These are phyloP conservation scores for Torulaspora indica DNA, from an alignment of 805 yeast species.

Conservation along the genomic window DNA sequence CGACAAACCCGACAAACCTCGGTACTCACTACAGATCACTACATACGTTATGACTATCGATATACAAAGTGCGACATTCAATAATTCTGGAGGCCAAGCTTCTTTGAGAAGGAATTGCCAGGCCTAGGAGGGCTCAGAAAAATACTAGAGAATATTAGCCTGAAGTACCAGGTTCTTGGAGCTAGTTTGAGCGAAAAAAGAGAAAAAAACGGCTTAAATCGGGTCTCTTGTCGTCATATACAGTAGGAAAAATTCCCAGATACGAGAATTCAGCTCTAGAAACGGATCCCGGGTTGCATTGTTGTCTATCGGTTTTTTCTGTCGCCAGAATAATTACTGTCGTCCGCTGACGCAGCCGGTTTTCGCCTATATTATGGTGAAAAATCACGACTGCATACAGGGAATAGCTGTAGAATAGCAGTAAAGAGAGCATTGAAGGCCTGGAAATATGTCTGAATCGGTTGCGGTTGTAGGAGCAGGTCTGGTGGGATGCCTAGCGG, in stretches of 20 bases:
- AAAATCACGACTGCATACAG: not conserved
- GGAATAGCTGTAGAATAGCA: not conserved
- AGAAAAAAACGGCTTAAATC: no score
- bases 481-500: slow-evolving; percentile 79
- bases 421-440: not conserved
- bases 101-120: no score
- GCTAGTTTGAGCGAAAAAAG: no score
- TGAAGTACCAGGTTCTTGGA: no score
- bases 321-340: not conserved
- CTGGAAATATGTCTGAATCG: slow-evolving; percentile 16
- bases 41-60: not conserved
- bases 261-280: no score
- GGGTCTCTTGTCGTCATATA: no score
- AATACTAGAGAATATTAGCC: no score
- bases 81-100: no score
- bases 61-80: no score
- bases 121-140: no score
- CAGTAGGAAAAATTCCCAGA: no score
- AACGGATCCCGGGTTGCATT: not conserved
- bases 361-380: not conserved
- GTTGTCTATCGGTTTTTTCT: not conserved
- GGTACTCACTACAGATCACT: not conserved
- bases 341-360: not conserved
- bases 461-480: slow-evolving; percentile 84
- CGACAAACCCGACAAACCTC: slow-evolving; percentile 5